Evolutionary conservation across 164 flowering plant species (phyloP), one percentile per base, ranked within the genome.

Genomic region (Stephania cephalantha): DNA sequence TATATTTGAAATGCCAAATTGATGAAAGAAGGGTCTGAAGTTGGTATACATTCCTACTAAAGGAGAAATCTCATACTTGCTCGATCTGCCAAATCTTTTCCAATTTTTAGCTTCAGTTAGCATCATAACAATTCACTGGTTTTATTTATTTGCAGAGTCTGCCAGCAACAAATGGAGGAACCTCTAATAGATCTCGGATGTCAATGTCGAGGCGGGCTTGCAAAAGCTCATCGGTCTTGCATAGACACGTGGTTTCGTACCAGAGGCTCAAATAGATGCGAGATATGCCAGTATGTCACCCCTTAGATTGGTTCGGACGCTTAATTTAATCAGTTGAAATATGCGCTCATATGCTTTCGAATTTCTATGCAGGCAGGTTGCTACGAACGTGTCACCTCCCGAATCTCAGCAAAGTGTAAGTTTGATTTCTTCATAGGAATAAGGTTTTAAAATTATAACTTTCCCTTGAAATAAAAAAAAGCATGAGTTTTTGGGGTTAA

Each of bases 231-330:
- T 70, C 85, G 82, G n/a, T 84, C 94, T 48, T 91, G 97, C 76
- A 91, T 91, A 71, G 85, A 87, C 9, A 82, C 81, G 70, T 91
- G 97, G 97, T 91, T 91, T 78, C 84, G 81, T 67, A 84, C 86
- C 22, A 89, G 79, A 83, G 97, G 97, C 69, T 91, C 97, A 72
- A 91, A 91, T 79, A 88, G 76, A 80, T 91, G 97, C 69, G 97
- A 91, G 85, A 90, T 91, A 78, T 91, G 97, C 90, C 97, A 86
- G 97, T 91, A 87, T 83, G 89, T 80, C 58, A 52, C 77, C 75
- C 48, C 15, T 20, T 74, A 25, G 50, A 13, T 73, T 81, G 25
- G 65, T 22, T 58, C 44, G 18, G 46, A 44, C 35, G n/a, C 20
- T 58, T 13, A 9, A 67, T 44, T 20, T 42, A 22, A 22, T 35